phyloP scores from a whole-genome alignment of 78 protist genomes.

The Chrysochromulina parva region DNA sequence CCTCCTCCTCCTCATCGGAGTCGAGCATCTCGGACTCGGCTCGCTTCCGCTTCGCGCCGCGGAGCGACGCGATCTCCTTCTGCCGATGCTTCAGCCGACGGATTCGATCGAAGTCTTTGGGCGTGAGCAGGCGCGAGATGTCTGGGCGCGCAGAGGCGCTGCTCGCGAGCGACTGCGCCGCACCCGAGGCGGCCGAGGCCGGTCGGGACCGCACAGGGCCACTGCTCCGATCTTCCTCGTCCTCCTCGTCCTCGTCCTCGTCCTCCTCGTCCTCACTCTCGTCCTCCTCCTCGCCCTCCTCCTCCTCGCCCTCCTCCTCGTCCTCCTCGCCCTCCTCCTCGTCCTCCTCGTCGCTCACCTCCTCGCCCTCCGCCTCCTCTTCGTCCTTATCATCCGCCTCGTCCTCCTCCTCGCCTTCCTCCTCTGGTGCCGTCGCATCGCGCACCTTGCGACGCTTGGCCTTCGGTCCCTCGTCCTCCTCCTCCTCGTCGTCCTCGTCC shows the following conservation, averaged over 20 bases:
- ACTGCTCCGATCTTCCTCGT: background rate
- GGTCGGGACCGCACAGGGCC: background rate
- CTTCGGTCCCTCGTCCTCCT: background rate
- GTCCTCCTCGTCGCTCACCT: background rate
- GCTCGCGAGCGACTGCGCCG: too few species aligned
- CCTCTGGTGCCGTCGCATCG: too few species aligned
- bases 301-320: background rate
- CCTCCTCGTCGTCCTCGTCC: background rate
- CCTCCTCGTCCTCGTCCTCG: background rate
- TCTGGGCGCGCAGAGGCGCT: background rate
- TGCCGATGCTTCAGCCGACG: background rate
- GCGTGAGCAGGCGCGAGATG: slow-evolving; percentile 9
- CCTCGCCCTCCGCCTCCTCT: background rate
- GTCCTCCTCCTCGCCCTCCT: background rate
- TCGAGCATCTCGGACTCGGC: background rate
- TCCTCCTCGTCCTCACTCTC: background rate
- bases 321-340: background rate
- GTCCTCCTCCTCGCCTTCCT: background rate
- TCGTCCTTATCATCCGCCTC: background rate
- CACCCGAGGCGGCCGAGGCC: background rate
- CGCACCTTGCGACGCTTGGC: background rate
- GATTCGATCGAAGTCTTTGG: background rate
- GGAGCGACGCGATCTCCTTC: too few species aligned
- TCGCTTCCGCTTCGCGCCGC: too few species aligned
- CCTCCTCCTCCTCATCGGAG: background rate